A percentile compares a stretch with the other conserved stretches of the same genome.
phyloP scores from a whole-genome alignment of 345 rosid species.

The Camelina sativa region DNA sequence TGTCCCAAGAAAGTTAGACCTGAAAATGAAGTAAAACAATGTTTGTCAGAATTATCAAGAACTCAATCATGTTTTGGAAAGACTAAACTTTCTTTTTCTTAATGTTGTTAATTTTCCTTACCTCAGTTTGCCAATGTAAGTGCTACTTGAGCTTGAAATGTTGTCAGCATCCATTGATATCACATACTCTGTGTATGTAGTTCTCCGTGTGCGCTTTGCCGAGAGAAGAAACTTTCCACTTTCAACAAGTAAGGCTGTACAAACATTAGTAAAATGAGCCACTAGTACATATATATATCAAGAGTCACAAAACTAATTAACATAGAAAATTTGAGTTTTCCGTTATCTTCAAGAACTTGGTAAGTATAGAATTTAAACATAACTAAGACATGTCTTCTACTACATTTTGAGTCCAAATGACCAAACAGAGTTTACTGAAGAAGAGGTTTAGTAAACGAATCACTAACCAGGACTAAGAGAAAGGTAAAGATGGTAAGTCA shows the following conservation, averaged over 20 bases:
- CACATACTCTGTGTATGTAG: slow-evolving; percentile 78
- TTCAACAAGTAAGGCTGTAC: slow-evolving; percentile 65
- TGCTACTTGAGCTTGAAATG: slow-evolving; percentile 73
- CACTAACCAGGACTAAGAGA: slow-evolving; percentile 75
- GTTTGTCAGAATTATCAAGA: not conserved
- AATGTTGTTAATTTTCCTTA: slow-evolving; percentile 12
- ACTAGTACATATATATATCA: not conserved
- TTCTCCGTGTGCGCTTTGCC: slow-evolving; percentile 74
- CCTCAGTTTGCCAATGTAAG: slow-evolving; percentile 83
- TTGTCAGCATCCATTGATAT: slow-evolving; percentile 76
- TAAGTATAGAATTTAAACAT: not conserved
- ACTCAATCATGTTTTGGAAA: not conserved
- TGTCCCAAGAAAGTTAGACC: slow-evolving; percentile 86
- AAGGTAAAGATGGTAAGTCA: slow-evolving; percentile 79
- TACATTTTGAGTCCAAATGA: not conserved
- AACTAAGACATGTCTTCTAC: not conserved
- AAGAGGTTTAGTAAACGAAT: not conserved
- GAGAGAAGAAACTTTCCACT: slow-evolving; percentile 84
- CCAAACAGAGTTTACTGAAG: not conserved
- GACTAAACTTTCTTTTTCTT: not conserved
- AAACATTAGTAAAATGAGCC: not conserved
- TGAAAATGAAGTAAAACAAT: slow-evolving; percentile 41
- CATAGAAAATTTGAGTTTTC: not conserved
- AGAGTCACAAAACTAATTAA: not conserved
- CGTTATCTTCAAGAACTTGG: not conserved